phyloP scores from a whole-genome alignment of 441 rosid species.

The Viola pubescens region DNA sequence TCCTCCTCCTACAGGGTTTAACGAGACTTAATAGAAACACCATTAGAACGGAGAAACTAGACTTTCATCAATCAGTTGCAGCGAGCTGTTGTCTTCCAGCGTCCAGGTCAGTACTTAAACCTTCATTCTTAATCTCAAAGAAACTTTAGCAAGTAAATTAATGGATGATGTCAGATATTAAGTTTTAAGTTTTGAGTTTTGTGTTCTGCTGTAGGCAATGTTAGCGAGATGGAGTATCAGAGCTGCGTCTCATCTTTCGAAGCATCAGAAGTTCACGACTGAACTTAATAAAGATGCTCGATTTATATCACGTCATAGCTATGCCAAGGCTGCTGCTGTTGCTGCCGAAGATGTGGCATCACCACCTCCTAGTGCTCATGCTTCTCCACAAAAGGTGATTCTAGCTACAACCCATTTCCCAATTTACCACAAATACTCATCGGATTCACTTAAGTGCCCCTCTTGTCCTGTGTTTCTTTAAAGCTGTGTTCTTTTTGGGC shows the following conservation, averaged over 20 bases:
- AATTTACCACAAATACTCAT: not conserved
- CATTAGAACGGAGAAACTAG: no score
- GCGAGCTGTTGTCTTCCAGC: no score
- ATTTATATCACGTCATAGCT: slow-evolving; percentile 30
- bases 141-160: not conserved
- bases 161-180: not conserved
- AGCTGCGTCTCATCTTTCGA: slow-evolving; percentile 31
- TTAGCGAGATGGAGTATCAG: slow-evolving; percentile 50
- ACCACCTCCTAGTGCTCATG: slow-evolving; percentile 26
- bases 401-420: slow-evolving; percentile 5
- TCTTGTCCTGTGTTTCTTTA: not conserved
- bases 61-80: no score
- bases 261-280: slow-evolving; percentile 22
- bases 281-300: slow-evolving; percentile 20
- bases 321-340: slow-evolving; percentile 31
- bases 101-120: no score
- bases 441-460: not conserved
- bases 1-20: no score
- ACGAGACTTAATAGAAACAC: no score
- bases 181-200: no score
- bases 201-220: slow-evolving; percentile 24
- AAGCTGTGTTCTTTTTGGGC: not conserved
- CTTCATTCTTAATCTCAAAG: no score
- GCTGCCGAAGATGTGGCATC: slow-evolving; percentile 16
- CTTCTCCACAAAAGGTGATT: slow-evolving; percentile 23